Evolutionary conservation across 306 rosid species (phyloP).

Genomic region (Senna tora): DNA sequence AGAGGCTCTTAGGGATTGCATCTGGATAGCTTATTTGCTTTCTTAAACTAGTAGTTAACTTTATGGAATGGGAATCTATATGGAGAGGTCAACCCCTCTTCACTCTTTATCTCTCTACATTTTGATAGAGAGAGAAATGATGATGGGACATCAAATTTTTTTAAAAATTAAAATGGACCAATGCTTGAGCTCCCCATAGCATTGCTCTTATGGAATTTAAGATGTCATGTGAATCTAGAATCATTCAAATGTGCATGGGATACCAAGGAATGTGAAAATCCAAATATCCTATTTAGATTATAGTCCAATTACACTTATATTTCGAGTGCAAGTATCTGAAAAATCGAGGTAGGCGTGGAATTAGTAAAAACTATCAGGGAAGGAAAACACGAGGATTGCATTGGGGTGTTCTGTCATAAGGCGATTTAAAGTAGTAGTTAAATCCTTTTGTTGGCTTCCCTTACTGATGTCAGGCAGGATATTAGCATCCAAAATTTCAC

Average conservation of each 20-base stretch:
- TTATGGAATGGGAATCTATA: too few species aligned
- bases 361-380: constrained; percentile 8
- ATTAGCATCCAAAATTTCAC: neutral
- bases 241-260: neutral
- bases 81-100: too few species aligned
- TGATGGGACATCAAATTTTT: too few species aligned
- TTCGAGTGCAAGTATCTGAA: neutral
- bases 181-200: too few species aligned
- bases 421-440: neutral
- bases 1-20: neutral
- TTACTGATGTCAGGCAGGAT: neutral
- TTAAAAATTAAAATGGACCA: too few species aligned
- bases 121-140: too few species aligned
- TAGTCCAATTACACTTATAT: neutral
- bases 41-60: constrained; percentile 21
- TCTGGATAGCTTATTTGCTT: constrained; percentile 2
- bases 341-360: neutral
- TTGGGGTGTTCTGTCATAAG: neutral
- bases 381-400: neutral
- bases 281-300: constrained; percentile 4
- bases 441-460: constrained; percentile 9
- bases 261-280: constrained; percentile 1
- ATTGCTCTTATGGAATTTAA: neutral
- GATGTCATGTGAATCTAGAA: constrained; percentile 3
- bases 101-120: too few species aligned